Percentiles rank a stretch among this genome's conserved stretches.
Evolutionary conservation across 1,284 basidiomycete genomes (phyloP).

Genomic region (Pyrrhoderma lamaoense): DNA sequence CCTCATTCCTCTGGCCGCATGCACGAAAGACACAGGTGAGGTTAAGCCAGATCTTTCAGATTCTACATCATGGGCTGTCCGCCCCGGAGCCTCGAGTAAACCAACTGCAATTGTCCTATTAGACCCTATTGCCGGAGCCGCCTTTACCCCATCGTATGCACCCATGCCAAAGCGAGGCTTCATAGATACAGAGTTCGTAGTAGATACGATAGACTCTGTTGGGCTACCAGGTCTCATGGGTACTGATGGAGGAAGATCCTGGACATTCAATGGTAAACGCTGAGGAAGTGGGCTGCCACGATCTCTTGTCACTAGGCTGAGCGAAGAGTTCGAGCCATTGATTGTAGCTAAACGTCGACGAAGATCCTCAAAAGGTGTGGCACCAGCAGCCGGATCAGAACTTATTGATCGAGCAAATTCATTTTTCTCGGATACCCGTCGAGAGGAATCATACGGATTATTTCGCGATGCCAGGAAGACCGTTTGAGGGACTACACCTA

Average conservation of each 20-base stretch:
- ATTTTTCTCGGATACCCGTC: constrained; percentile 24
- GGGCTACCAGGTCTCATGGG: constrained; percentile 53
- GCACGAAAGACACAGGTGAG: constrained; percentile 56
- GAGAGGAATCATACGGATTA: constrained; percentile 22
- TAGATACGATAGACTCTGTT: constrained; percentile 65
- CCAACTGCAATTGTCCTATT: constrained; percentile 73
- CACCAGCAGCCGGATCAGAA: constrained; percentile 31
- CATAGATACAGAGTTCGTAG: constrained; percentile 54
- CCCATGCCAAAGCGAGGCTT: constrained; percentile 60
- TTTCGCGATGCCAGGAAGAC: constrained; percentile 74
- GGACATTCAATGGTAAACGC: constrained; percentile 27
- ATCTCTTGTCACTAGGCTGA: constrained; percentile 42
- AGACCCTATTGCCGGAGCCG: constrained; percentile 77
- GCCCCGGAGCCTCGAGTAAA: constrained; percentile 61
- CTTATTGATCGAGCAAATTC: constrained; percentile 35
- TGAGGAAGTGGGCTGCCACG: constrained; percentile 24
- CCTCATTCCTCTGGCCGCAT: constrained; percentile 41
- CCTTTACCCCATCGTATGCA: constrained; percentile 66
- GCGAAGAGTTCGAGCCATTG: constrained; percentile 59
- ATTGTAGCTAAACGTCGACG: constrained; percentile 62
- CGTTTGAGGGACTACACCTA: constrained; percentile 90
- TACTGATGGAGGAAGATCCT: constrained; percentile 30
- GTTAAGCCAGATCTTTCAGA: constrained; percentile 62
- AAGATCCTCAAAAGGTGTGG: constrained; percentile 65
- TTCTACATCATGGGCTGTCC: constrained; percentile 53